Base-by-base conservation (phyloP, 495 filamentous ascomycete species). In the Bacidia rubella region DNA sequence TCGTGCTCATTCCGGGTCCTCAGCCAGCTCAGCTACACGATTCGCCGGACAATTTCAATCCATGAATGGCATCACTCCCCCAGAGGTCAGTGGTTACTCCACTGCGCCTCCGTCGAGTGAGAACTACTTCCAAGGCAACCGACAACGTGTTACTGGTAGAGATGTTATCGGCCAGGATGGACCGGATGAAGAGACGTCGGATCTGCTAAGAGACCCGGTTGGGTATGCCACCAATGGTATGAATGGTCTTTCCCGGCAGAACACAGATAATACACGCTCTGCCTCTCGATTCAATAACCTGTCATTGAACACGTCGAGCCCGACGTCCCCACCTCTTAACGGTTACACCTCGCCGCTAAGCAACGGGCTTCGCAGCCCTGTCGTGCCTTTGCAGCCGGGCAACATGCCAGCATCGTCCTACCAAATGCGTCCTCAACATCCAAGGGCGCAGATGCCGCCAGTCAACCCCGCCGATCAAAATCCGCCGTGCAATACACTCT, bases 391-490 rank as follows among this genome's bases (percentile, higher is more conserved):
- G 69, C 81, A 84, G 2, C 78, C 79, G 21, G 73, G 72, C 11
- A 65, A 62, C 48, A 62, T 53, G 22, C 65, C 66, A n/a, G 74
- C 69, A 51, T 65, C 70, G 49, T 56, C 64, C 17, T 81, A 76
- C 57, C 83, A 78, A 46, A 73, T 80, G 46, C 68, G 68, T 26
- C 73, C 71, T 47, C 76, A 78, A 57, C 77, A 78, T 47, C 76
- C 74, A 53, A 76, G 64, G 47, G 82, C 80, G 56, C 87, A 83
- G 62, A 84, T 87, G 49, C 87, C 89, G 5, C 85, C 92, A 4
- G 87, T 87, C 46, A 96, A 97, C 59, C 92, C 90, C 2, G 92
- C 92, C 25, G 93, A 98, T 60, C 84, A 95, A 66, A 96, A 97
- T 64, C 93, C 92, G 1, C 92, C 92, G 7, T 98, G 93, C 73